phyloP scores from a whole-genome alignment of 768 basidiomycete genomes.

The Rickenella mellea region DNA sequence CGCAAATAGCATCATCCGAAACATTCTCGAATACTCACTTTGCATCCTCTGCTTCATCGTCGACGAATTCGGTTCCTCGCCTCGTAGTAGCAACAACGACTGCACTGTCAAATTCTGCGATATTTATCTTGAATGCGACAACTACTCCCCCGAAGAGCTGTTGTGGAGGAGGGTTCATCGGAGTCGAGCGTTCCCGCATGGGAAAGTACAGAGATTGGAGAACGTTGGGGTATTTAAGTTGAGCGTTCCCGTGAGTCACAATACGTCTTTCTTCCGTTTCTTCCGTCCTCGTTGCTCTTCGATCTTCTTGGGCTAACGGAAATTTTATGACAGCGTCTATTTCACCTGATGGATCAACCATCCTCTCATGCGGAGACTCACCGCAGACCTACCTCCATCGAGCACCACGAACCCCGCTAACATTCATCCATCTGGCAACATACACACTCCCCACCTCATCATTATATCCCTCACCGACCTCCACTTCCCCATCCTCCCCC shows the following conservation, averaged over 20 bases:
- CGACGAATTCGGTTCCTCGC: constrained; percentile 62
- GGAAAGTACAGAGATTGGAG: constrained; percentile 27
- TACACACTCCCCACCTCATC: constrained; percentile 49
- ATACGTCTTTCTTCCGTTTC: constrained; percentile 42
- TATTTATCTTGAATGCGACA: constrained; percentile 18
- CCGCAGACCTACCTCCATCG: constrained; percentile 77
- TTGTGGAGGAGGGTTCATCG: not conserved
- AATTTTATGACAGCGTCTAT: constrained; percentile 55
- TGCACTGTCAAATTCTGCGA: constrained; percentile 73
- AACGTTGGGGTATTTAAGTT: constrained; percentile 47
- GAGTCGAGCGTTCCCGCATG: not conserved
- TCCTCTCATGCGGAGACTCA: constrained; percentile 88
- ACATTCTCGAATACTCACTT: constrained; percentile 53
- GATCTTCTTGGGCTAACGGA: constrained; percentile 6
- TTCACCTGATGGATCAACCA: constrained; percentile 78
- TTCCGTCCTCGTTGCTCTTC: too few species aligned
- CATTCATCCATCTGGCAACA: constrained; percentile 59
- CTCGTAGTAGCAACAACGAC: constrained; percentile 85
- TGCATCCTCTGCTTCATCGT: too few species aligned
- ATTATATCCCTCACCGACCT: constrained; percentile 34
- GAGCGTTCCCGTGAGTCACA: constrained; percentile 73
- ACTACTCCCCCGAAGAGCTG: not conserved
- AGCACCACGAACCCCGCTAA: constrained; percentile 30
- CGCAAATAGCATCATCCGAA: too few species aligned
- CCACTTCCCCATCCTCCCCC: not conserved